Conservation (phyloP, 768 basidiomycete genomes). For the Mycena amicta region DNA sequence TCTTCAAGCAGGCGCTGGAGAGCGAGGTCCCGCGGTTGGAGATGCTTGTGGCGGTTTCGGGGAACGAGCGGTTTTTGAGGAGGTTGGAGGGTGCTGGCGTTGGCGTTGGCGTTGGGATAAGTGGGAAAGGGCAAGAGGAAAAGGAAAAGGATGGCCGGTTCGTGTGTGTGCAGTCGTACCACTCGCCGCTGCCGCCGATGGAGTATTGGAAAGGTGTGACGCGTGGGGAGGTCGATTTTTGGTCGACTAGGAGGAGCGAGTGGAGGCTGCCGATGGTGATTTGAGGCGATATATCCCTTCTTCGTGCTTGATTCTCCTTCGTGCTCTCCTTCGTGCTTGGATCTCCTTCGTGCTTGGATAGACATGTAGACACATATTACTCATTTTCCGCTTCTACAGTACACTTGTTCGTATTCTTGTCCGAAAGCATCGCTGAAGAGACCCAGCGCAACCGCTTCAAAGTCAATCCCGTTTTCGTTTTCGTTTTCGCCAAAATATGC, state of each 20-base stretch:
- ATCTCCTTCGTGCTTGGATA: no score
- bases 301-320: no score
- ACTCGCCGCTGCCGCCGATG: slow-evolving; percentile 20
- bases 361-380: no score
- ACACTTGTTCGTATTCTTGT: no score
- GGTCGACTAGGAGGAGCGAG: slow-evolving; percentile 21
- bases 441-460: no score
- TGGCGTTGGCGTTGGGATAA: not conserved
- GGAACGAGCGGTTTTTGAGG: slow-evolving; percentile 21
- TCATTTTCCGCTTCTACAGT: no score
- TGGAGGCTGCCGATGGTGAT: not conserved
- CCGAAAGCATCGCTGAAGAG: no score
- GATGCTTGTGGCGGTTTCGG: slow-evolving; percentile 30
- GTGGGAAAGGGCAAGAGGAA: not conserved
- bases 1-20: slow-evolving; percentile 25
- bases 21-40: slow-evolving; percentile 21
- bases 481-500: no score
- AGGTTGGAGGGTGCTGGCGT: slow-evolving; percentile 20
- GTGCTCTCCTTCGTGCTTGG: no score
- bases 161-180: slow-evolving; percentile 28
- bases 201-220: slow-evolving; percentile 32
- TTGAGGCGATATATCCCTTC: no score
- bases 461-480: no score
- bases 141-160: slow-evolving; percentile 27
- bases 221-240: slow-evolving; percentile 31